Percentiles rank a stretch among this genome's conserved stretches.
These are phyloP conservation scores for Gigaspora rosea DNA, from an alignment of 192 early-diverging fungal species.

Conservation along the genomic window DNA sequence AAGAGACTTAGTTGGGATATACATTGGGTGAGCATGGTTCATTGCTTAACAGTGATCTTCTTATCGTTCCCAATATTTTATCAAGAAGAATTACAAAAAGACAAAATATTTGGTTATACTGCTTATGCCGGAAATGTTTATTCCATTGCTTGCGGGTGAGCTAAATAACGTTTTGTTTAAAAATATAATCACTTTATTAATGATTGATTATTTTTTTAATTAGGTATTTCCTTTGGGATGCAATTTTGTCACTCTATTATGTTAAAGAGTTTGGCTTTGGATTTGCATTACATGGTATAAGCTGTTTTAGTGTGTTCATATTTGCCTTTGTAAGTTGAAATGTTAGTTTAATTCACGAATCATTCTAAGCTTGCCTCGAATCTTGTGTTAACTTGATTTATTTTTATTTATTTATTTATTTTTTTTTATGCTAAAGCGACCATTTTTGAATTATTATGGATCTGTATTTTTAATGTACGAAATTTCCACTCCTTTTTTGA, in stretches of 20 bases:
- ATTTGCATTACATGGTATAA: slow-evolving; percentile 81
- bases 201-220: slow-evolving; percentile 11
- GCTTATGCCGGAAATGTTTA: slow-evolving; percentile 71
- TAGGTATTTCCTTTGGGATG: slow-evolving; percentile 95
- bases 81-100: slow-evolving; percentile 60
- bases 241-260: slow-evolving; percentile 63
- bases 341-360: background rate
- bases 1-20: slow-evolving; percentile 61
- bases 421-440: slow-evolving; percentile 52
- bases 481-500: slow-evolving; percentile 87
- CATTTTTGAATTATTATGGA: slow-evolving; percentile 87
- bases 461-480: slow-evolving; percentile 89
- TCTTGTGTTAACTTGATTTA: background rate
- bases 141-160: slow-evolving; percentile 82
- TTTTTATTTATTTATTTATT: background rate
- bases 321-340: slow-evolving; percentile 65
- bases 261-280: slow-evolving; percentile 71
- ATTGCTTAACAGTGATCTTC: slow-evolving; percentile 67
- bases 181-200: background rate
- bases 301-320: slow-evolving; percentile 75
- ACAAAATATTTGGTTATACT: slow-evolving; percentile 76
- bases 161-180: background rate
- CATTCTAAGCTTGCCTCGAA: too few species aligned
- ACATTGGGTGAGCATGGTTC: slow-evolving; percentile 79
- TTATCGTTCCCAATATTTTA: slow-evolving; percentile 70